These are phyloP conservation scores for Nakazawaea wyomingensis DNA, from an alignment of 805 yeast genomes.

Conservation along the genomic window DNA sequence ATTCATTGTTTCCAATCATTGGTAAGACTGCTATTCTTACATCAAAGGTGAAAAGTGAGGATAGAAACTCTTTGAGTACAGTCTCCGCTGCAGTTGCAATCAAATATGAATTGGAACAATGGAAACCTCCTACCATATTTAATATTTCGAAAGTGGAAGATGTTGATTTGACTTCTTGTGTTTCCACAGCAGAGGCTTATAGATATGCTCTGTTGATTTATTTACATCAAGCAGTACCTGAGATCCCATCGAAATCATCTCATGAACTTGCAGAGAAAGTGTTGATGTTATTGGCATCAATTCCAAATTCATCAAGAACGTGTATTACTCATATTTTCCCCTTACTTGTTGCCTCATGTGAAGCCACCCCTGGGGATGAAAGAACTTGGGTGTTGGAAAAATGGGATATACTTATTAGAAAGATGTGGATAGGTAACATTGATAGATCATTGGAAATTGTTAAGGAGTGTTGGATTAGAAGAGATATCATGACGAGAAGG, in stretches of 20 bases:
- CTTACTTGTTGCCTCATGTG: conserved; percentile 59
- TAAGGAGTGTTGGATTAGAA: conserved; percentile 66
- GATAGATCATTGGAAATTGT: conserved; percentile 65
- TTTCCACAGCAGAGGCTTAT: conserved; percentile 70
- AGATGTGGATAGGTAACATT: conserved; percentile 62
- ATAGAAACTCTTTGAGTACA: conserved; percentile 37
- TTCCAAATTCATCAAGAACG: conserved; percentile 54
- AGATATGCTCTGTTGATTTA: conserved; percentile 53
- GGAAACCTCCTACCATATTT: conserved; percentile 48
- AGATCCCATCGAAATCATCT: conserved; percentile 50
- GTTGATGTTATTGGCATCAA: conserved; percentile 53
- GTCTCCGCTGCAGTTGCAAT: conserved; percentile 53
- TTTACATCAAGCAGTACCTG: conserved; percentile 68
- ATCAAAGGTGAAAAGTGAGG: conserved; percentile 37
- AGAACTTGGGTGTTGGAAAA: conserved; percentile 55
- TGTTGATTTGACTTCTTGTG: conserved; percentile 52
- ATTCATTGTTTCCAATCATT: conserved; percentile 56
- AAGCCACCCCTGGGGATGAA: conserved; percentile 53
- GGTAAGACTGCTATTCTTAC: conserved; percentile 59
- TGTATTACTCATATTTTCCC: conserved; percentile 62
- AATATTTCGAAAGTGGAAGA: conserved; percentile 34
- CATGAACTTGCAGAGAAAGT: conserved; percentile 56
- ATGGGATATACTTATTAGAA: conserved; percentile 48
- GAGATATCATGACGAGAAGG: conserved; percentile 38
- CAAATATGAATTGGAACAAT: conserved; percentile 44